Evolutionary conservation across 2,329 filamentous ascomycete genomes (phyloP).

Genomic region (Calonectria pteridis): DNA sequence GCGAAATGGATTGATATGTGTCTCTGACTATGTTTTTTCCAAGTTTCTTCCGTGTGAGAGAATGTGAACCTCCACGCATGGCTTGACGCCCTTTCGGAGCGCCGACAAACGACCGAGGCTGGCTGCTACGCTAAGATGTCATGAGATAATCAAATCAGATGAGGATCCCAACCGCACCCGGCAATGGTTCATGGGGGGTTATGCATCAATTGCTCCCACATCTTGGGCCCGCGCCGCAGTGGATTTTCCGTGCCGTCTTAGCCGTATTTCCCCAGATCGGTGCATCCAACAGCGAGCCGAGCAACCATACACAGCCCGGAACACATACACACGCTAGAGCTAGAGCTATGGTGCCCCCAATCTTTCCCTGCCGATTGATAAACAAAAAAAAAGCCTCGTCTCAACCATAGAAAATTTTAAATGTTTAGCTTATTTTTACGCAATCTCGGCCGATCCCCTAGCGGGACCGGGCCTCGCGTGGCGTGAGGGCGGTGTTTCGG

Average conservation of each 20-base stretch:
- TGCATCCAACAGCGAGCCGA: neutral
- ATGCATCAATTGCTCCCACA: neutral
- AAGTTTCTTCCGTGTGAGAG: neutral
- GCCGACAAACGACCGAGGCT: slow-evolving; percentile 1
- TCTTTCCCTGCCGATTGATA: slow-evolving; percentile 1
- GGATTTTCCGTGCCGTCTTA: neutral
- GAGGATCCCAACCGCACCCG: neutral
- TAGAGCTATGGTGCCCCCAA: slow-evolving; percentile 1
- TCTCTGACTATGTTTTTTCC: neutral
- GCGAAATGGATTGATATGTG: neutral
- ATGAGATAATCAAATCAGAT: slow-evolving; percentile 4
- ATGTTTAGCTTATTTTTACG: slow-evolving; percentile 11
- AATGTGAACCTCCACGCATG: neutral
- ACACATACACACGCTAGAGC: neutral
- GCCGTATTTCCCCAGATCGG: neutral
- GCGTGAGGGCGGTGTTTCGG: neutral
- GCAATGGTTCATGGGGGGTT: neutral
- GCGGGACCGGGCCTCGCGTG: neutral
- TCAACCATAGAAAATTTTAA: neutral
- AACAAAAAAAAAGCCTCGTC: slow-evolving; percentile 3
- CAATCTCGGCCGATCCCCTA: neutral
- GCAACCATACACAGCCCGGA: neutral
- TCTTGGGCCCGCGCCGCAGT: neutral
- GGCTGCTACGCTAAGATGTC: neutral
- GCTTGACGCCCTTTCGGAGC: neutral